Evolutionary conservation across 495 filamentous ascomycete species (phyloP).

Genomic region (Aeminium ludgeri): DNA sequence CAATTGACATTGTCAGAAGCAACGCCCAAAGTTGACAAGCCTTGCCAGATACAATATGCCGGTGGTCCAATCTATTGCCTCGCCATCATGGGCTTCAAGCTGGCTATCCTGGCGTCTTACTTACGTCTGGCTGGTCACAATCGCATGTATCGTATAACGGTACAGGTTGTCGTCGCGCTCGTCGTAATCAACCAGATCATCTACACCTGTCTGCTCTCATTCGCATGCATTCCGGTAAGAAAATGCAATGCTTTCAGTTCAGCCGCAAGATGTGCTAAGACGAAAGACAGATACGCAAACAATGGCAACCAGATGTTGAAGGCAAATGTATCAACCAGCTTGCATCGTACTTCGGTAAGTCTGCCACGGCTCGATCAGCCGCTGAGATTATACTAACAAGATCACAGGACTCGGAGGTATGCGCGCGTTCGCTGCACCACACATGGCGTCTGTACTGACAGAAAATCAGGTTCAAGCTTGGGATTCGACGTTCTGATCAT

Average conservation of each 20-base stretch:
- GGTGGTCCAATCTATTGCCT: constrained; percentile 6
- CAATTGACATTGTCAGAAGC: no score
- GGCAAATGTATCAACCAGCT: constrained; percentile 7
- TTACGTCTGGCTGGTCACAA: constrained; percentile 5
- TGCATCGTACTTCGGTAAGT: constrained; percentile 5
- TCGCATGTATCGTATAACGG: background rate
- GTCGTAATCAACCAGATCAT: constrained; percentile 3
- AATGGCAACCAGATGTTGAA: constrained; percentile 1
- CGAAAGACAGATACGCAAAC: background rate
- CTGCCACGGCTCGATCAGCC: no score
- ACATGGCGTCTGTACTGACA: no score
- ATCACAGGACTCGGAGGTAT: constrained; percentile 1
- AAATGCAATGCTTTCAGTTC: no score
- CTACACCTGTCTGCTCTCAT: constrained; percentile 6
- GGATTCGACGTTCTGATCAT: constrained; percentile 10
- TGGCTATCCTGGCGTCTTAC: constrained; percentile 1
- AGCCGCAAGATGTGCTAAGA: no score
- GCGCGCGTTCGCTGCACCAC: no score
- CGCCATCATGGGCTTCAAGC: constrained; percentile 7
- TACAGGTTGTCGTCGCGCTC: background rate
- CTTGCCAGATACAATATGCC: background rate
- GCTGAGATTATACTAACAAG: background rate
- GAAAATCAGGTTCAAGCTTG: constrained; percentile 2
- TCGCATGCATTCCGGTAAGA: constrained; percentile 2
- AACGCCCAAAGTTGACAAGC: no score